phyloP scores from a whole-genome alignment of 2,329 filamentous ascomycete genomes.

The Stachybotrys chlorohalonatus region DNA sequence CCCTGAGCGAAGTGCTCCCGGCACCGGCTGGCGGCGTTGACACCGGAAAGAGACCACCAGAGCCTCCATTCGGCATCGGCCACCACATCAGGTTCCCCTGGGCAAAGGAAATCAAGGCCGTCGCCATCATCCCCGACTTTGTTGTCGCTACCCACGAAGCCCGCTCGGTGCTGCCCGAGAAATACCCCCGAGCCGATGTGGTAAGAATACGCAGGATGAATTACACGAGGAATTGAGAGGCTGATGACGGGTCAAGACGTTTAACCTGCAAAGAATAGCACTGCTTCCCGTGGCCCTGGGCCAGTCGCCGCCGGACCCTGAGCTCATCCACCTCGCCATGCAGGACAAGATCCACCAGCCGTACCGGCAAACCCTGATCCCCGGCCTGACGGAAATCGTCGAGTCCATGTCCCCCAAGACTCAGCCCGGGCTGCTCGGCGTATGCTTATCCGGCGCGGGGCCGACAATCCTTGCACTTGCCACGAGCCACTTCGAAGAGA shows the following conservation, averaged over 20 bases:
- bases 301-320: conserved; percentile 80
- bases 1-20: conserved; percentile 85
- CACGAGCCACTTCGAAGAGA: conserved; percentile 79
- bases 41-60: conserved; percentile 76
- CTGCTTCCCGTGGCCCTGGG: conserved; percentile 84
- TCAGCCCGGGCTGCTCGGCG: conserved; percentile 81
- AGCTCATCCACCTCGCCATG: conserved; percentile 96
- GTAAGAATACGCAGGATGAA: conserved; percentile 40
- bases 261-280: conserved; percentile 91
- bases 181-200: conserved; percentile 74
- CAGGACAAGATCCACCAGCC: conserved; percentile 98
- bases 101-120: conserved; percentile 91
- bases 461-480: conserved; percentile 92
- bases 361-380: conserved; percentile 85
- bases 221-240: background rate
- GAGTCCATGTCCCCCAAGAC: conserved; percentile 81
- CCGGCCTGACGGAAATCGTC: conserved; percentile 83
- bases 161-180: conserved; percentile 70
- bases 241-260: conserved; percentile 43
- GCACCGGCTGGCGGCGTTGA: conserved; percentile 84
- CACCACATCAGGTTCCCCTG: conserved; percentile 95
- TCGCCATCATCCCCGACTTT: conserved; percentile 93
- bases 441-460: conserved; percentile 89
- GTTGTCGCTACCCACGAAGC: conserved; percentile 92
- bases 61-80: conserved; percentile 86